Evolutionary conservation across 345 rosid genomes (phyloP).

Genomic region (Reutealis trisperma): DNA sequence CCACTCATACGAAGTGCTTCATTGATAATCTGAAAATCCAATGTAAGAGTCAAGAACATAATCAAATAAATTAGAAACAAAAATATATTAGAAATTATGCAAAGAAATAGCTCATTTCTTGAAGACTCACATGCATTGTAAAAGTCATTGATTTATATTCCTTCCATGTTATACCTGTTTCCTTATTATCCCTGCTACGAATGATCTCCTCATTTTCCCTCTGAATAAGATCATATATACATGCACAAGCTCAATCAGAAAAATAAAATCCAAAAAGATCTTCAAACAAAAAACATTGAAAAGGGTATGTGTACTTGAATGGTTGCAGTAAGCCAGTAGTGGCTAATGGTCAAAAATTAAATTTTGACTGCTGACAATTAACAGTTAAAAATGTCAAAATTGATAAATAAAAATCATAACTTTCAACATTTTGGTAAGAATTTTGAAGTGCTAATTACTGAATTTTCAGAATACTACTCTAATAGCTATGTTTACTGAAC

Average conservation of each 20-base stretch:
- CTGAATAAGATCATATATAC: conserved; percentile 1
- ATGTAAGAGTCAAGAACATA: background rate
- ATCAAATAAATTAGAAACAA: background rate
- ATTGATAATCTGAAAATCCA: conserved; percentile 21
- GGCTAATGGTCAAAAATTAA: no score
- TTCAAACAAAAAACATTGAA: no score
- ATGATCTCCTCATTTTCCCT: conserved; percentile 30
- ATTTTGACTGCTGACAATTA: no score
- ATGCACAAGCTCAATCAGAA: background rate
- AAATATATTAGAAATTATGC: background rate
- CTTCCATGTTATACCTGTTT: conserved; percentile 25
- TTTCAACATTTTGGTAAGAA: no score
- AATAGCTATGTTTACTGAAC: no score
- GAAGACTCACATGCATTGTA: conserved; percentile 24
- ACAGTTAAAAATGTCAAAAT: no score
- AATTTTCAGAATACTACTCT: no score
- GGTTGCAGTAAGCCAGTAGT: no score
- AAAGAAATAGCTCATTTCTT: no score
- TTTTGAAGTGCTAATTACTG: no score
- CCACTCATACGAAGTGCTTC: conserved; percentile 31
- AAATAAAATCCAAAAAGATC: background rate
- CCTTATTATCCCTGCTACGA: conserved; percentile 6
- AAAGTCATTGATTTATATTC: conserved; percentile 29
- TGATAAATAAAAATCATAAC: no score
- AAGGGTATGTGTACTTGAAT: no score